These are phyloP conservation scores for Colletotrichum spaethianum DNA, from an alignment of 2,329 filamentous ascomycete genomes.

Conservation along the genomic window DNA sequence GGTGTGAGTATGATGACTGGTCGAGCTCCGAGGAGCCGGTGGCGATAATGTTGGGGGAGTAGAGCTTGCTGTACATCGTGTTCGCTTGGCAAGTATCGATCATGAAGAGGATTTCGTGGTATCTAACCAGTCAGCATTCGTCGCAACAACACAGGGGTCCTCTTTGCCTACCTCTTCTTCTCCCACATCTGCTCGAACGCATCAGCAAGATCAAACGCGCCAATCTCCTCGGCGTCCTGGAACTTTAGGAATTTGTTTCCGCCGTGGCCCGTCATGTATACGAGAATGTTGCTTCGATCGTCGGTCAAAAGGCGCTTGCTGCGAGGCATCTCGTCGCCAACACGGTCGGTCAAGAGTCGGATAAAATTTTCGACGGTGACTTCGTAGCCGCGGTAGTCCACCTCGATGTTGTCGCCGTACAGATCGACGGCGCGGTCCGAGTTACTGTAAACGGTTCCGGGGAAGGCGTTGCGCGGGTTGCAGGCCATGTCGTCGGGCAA, in stretches of 20 bases:
- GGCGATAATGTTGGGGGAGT: slow-evolving; percentile 97
- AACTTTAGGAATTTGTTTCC: slow-evolving; percentile 99
- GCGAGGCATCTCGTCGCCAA: slow-evolving; percentile 93
- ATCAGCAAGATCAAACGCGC: slow-evolving; percentile 94
- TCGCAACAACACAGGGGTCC: not conserved
- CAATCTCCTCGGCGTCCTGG: slow-evolving; percentile 97
- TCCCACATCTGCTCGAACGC: slow-evolving; percentile 99
- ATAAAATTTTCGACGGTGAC: slow-evolving; percentile 99
- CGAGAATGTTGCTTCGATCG: slow-evolving; percentile 94
- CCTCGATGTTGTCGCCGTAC: slow-evolving; percentile 98
- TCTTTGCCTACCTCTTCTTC: slow-evolving; percentile 84
- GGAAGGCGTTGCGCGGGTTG: slow-evolving; percentile 98
- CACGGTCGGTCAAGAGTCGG: slow-evolving; percentile 91
- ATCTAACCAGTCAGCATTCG: slow-evolving; percentile 62
- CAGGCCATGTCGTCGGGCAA: slow-evolving; percentile 99
- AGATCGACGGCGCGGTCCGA: slow-evolving; percentile 95
- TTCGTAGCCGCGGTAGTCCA: slow-evolving; percentile 98
- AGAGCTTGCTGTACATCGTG: slow-evolving; percentile 98
- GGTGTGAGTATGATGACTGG: slow-evolving; percentile 96
- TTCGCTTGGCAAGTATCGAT: slow-evolving; percentile 99
- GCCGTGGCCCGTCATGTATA: slow-evolving; percentile 99
- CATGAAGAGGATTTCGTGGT: slow-evolving; percentile 99
- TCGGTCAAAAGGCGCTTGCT: slow-evolving; percentile 96
- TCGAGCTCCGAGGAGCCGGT: slow-evolving; percentile 97
- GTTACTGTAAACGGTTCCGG: slow-evolving; percentile 98